Conservation (phyloP, 179 eudicot species). For the Dionaea muscipula region DNA sequence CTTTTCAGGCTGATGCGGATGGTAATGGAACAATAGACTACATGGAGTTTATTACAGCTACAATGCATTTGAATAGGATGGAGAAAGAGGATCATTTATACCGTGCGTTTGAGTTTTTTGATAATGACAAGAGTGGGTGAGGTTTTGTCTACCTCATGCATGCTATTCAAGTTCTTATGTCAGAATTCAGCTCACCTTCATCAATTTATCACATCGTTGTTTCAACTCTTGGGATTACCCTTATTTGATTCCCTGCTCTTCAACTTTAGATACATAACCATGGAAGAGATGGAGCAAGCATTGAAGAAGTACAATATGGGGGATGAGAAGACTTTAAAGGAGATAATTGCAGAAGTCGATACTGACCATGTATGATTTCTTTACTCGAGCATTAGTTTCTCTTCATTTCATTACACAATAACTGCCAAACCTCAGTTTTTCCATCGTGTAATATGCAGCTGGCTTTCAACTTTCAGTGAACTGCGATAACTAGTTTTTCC, state of each 20-base stretch:
- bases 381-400: constrained; percentile 5
- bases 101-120: constrained; percentile 84
- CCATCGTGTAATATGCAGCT: too few relatives aligned
- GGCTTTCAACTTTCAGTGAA: too few relatives aligned
- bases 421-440: too few relatives aligned
- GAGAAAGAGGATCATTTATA: constrained; percentile 80
- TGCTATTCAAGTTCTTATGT: background rate
- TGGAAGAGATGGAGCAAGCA: constrained; percentile 79
- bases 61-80: constrained; percentile 93
- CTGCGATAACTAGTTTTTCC: too few relatives aligned
- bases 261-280: constrained; percentile 58
- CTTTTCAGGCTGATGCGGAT: constrained; percentile 89
- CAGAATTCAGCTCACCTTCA: background rate
- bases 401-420: too few relatives aligned
- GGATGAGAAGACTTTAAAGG: constrained; percentile 74
- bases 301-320: constrained; percentile 92
- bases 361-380: constrained; percentile 58
- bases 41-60: constrained; percentile 85
- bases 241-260: constrained; percentile 7
- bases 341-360: constrained; percentile 90
- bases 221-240: background rate
- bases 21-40: constrained; percentile 94
- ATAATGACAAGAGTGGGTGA: constrained; percentile 93
- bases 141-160: constrained; percentile 7
- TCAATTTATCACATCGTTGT: too few relatives aligned